These are phyloP conservation scores for Bipolaris gigantea DNA, from an alignment of 2,329 filamentous ascomycete species.

Conservation along the genomic window DNA sequence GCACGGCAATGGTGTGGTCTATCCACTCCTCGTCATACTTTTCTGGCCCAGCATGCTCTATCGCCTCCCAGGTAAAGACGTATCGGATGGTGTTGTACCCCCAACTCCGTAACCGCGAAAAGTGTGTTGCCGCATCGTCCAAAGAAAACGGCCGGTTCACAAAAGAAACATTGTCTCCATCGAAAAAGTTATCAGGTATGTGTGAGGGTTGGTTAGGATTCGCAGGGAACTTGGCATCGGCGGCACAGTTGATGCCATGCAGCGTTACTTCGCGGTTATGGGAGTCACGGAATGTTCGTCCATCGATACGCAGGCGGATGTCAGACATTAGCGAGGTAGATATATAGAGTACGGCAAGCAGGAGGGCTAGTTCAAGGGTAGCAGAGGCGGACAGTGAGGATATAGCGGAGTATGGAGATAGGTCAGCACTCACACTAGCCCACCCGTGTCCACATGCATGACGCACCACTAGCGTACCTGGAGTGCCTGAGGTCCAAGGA, in stretches of 20 bases:
- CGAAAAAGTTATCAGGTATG: constrained; percentile 77
- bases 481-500: constrained; percentile 2
- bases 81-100: constrained; percentile 97
- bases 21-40: constrained; percentile 95
- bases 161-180: constrained; percentile 89
- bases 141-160: constrained; percentile 81
- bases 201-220: constrained; percentile 81
- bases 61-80: constrained; percentile 98
- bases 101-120: constrained; percentile 80
- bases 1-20: constrained; percentile 80
- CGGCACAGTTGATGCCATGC: constrained; percentile 91
- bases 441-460: constrained; percentile 2
- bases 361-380: neutral
- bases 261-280: constrained; percentile 83
- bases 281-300: constrained; percentile 78
- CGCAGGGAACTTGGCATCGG: constrained; percentile 86
- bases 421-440: constrained; percentile 3
- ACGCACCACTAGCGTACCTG: constrained; percentile 6
- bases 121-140: constrained; percentile 82
- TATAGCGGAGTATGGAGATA: constrained; percentile 5
- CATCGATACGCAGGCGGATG: constrained; percentile 80
- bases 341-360: constrained; percentile 1
- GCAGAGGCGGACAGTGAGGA: neutral
- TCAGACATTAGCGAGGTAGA: constrained; percentile 61
- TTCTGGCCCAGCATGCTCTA: constrained; percentile 88